These are phyloP conservation scores for Ogataea naganishii DNA, from an alignment of 805 yeast genomes.

Conservation along the genomic window DNA sequence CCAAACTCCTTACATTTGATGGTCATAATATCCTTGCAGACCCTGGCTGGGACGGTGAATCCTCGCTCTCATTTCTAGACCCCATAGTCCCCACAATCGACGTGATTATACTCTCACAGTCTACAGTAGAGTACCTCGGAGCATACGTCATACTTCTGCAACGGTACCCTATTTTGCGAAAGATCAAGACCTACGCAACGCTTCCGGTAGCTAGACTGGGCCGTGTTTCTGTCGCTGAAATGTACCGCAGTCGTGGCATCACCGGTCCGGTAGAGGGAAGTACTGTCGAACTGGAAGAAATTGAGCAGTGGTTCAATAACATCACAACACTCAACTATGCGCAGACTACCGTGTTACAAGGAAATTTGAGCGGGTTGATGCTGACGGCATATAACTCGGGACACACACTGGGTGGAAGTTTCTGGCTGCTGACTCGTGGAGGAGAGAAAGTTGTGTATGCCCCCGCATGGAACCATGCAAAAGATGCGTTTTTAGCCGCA, in stretches of 20 bases:
- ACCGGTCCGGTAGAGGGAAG: constrained; percentile 62
- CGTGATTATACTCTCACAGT: constrained; percentile 75
- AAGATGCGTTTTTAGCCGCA: constrained; percentile 73
- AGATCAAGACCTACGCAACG: constrained; percentile 77
- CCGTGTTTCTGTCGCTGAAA: constrained; percentile 75
- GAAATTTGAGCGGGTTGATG: constrained; percentile 47
- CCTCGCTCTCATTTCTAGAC: constrained; percentile 33
- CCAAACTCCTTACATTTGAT: constrained; percentile 46
- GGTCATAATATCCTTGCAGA: constrained; percentile 52
- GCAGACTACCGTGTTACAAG: constrained; percentile 61
- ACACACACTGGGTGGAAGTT: constrained; percentile 86
- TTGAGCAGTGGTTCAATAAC: constrained; percentile 73
- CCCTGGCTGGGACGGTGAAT: constrained; percentile 64
- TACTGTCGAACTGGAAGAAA: constrained; percentile 55
- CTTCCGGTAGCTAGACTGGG: constrained; percentile 87
- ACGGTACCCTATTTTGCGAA: constrained; percentile 48
- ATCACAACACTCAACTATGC: constrained; percentile 66
- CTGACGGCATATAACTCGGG: constrained; percentile 88
- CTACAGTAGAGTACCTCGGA: constrained; percentile 71
- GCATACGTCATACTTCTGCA: constrained; percentile 64
- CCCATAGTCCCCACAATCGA: constrained; percentile 43
- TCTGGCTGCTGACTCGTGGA: constrained; percentile 71
- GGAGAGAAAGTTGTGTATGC: constrained; percentile 82
- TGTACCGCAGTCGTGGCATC: constrained; percentile 63
- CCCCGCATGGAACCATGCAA: constrained; percentile 91